A percentile compares a stretch with the other conserved stretches of the same genome.
phyloP scores from a whole-genome alignment of 345 rosid genomes.

The Cardamine occulta region DNA sequence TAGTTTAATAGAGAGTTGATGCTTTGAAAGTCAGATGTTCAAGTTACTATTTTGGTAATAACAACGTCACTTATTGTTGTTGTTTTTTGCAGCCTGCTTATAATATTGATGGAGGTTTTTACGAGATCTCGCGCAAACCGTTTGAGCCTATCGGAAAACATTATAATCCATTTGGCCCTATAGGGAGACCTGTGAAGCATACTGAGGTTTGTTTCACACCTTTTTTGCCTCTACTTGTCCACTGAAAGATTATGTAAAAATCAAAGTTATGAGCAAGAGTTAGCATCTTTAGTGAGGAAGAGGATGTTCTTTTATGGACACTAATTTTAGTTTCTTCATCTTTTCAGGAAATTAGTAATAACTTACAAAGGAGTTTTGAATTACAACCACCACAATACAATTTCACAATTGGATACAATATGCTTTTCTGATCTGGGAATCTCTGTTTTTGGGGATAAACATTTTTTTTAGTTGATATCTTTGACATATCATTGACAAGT shows the following conservation, averaged over 20 bases:
- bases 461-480: conserved; percentile 7
- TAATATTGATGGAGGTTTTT: conserved; percentile 56
- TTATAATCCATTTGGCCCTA: conserved; percentile 45
- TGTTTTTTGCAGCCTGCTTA: conserved; percentile 37
- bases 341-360: conserved; percentile 46
- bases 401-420: conserved; percentile 28
- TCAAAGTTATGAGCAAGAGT: neutral
- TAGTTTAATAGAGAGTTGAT: neutral
- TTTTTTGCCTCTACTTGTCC: neutral
- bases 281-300: neutral
- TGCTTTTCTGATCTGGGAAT: conserved; percentile 24
- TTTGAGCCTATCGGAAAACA: conserved; percentile 40
- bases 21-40: neutral
- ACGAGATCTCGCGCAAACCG: conserved; percentile 52
- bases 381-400: conserved; percentile 24
- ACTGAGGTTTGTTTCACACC: conserved; percentile 45
- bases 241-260: neutral
- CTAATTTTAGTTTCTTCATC: neutral
- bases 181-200: conserved; percentile 36
- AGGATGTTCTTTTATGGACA: neutral
- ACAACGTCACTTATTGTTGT: neutral
- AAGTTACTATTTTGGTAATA: neutral
- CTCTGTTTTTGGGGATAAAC: neutral
- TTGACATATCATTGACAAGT: conserved; percentile 36
- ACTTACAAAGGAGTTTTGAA: conserved; percentile 25